Percentiles rank a stretch among this genome's conserved stretches.
Evolutionary conservation across 2,329 filamentous ascomycete species (phyloP).

Genomic region (Lecanicillium sp.): DNA sequence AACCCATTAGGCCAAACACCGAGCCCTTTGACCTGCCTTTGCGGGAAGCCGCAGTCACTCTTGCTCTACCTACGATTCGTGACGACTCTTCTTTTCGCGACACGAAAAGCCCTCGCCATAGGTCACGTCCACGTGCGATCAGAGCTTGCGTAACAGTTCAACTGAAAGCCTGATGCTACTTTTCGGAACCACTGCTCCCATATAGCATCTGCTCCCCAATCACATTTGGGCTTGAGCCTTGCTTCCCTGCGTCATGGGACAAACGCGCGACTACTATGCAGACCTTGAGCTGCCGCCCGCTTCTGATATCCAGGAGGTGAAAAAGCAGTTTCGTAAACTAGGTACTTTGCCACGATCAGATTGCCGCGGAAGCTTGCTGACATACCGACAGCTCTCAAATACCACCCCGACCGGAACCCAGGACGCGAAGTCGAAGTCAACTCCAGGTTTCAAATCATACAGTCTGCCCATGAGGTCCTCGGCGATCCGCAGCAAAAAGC

Average conservation of each 20-base stretch:
- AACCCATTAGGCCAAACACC: too few species aligned
- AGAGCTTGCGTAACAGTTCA: too few species aligned
- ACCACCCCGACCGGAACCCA: constrained; percentile 83
- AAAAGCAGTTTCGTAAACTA: constrained; percentile 79
- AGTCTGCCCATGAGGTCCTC: constrained; percentile 73
- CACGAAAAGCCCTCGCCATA: too few species aligned
- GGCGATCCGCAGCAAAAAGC: constrained; percentile 41
- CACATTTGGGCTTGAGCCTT: neutral
- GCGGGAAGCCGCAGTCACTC: too few species aligned
- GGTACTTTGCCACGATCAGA: constrained; percentile 38
- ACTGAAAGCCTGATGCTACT: constrained; percentile 1
- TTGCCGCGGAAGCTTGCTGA: constrained; percentile 15
- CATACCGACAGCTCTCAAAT: constrained; percentile 58
- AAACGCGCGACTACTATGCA: constrained; percentile 71
- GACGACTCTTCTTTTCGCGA: too few species aligned
- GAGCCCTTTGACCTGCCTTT: too few species aligned
- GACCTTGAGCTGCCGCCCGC: constrained; percentile 66
- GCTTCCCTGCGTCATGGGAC: constrained; percentile 19
- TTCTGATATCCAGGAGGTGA: constrained; percentile 68
- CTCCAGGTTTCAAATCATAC: constrained; percentile 77
- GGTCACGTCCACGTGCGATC: too few species aligned
- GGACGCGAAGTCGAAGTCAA: constrained; percentile 74
- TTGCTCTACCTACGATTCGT: too few species aligned
- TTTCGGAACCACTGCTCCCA: too few species aligned
- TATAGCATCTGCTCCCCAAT: too few species aligned